Conservation (phyloP, 176 grass and related monocot genomes). For the Thalia dealbata region DNA sequence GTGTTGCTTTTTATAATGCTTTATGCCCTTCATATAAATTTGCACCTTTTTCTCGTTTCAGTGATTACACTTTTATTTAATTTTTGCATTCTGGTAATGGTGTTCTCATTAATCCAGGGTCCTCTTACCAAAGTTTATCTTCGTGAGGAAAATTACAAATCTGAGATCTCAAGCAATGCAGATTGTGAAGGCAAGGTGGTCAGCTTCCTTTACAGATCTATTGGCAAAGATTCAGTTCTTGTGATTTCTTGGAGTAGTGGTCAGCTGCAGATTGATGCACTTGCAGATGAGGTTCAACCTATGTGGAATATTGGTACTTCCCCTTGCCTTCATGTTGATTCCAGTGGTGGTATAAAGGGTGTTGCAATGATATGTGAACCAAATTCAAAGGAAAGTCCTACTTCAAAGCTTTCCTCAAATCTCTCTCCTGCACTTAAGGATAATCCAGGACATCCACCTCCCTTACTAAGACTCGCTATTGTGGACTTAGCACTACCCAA, state of each 20-base stretch:
- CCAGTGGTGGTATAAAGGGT: slow-evolving; percentile 47
- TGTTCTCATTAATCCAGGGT: slow-evolving; percentile 50
- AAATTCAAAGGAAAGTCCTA: slow-evolving; percentile 32
- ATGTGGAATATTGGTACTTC: slow-evolving; percentile 54
- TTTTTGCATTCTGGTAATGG: neutral
- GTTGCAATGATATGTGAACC: slow-evolving; percentile 88
- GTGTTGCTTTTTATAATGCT: neutral
- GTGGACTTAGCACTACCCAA: slow-evolving; percentile 72
- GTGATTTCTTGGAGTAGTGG: slow-evolving; percentile 73
- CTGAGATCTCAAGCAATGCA: slow-evolving; percentile 35
- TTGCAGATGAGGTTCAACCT: slow-evolving; percentile 93
- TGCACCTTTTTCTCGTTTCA: neutral
- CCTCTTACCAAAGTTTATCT: slow-evolving; percentile 62
- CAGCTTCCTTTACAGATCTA: slow-evolving; percentile 67
- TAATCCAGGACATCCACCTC: slow-evolving; percentile 50
- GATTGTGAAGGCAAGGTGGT: slow-evolving; percentile 58
- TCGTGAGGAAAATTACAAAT: slow-evolving; percentile 35
- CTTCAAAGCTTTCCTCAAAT: slow-evolving; percentile 38
- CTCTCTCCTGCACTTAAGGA: slow-evolving; percentile 29
- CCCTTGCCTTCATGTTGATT: slow-evolving; percentile 45
- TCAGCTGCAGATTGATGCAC: slow-evolving; percentile 72
- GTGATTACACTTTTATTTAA: slow-evolving; percentile 4
- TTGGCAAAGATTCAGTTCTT: slow-evolving; percentile 87
- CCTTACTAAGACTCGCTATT: slow-evolving; percentile 68
- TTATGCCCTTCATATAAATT: neutral